Percentiles rank a stretch among this genome's conserved stretches.
Evolutionary conservation across 768 basidiomycete genomes (phyloP).

Genomic region (Russula compacta): DNA sequence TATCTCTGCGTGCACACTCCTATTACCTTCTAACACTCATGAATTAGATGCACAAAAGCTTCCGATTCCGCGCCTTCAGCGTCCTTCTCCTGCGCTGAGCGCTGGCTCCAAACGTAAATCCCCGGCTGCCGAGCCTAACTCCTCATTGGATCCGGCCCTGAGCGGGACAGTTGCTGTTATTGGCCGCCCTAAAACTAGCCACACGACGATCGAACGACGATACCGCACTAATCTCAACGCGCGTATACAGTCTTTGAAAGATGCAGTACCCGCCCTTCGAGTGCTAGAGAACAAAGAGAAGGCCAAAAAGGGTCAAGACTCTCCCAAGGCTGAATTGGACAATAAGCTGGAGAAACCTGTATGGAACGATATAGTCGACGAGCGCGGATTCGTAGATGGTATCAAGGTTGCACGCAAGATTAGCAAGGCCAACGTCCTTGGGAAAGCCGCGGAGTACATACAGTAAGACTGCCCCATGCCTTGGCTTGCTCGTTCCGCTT

Average conservation of each 20-base stretch:
- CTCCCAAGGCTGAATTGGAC: background rate
- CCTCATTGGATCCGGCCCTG: conserved; percentile 13
- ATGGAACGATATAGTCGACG: conserved; percentile 54
- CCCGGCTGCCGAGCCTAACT: conserved; percentile 19
- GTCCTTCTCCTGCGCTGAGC: conserved; percentile 32
- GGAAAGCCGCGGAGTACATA: conserved; percentile 88
- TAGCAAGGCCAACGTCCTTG: conserved; percentile 83
- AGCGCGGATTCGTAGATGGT: conserved; percentile 84
- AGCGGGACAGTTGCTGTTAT: conserved; percentile 21
- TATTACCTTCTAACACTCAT: background rate
- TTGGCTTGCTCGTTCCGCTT: background rate
- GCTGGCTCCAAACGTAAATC: conserved; percentile 17
- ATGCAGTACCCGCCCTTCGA: conserved; percentile 76
- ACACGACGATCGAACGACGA: conserved; percentile 82
- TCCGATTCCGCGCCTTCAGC: conserved; percentile 44
- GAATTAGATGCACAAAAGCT: conserved; percentile 29
- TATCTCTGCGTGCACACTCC: background rate
- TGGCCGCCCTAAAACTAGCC: conserved; percentile 70
- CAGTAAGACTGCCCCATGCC: conserved; percentile 29
- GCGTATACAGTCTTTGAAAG: conserved; percentile 70
- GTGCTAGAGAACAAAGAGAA: conserved; percentile 52
- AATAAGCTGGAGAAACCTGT: conserved; percentile 5
- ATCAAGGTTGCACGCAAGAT: conserved; percentile 87
- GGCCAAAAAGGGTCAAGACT: conserved; percentile 24
- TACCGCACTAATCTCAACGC: conserved; percentile 87